These are phyloP conservation scores for Vitis hybrid DNA, from an alignment of 177 flowering plant genomes.

Conservation along the genomic window DNA sequence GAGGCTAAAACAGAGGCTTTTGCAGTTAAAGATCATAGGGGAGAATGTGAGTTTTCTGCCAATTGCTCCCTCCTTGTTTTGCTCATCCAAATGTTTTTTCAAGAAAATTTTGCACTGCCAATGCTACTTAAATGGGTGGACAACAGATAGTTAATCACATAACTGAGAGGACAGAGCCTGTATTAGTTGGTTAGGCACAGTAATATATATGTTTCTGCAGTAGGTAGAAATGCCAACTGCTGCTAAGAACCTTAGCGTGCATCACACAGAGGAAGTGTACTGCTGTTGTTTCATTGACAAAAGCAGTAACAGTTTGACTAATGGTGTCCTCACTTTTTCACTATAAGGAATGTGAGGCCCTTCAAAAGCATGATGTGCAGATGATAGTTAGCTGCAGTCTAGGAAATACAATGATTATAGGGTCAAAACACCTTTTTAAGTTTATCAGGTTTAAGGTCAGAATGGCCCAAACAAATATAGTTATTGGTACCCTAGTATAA, in stretches of 20 bases:
- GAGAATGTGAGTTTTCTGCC: constrained; percentile 44
- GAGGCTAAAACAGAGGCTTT: constrained; percentile 58
- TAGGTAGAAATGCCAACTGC: neutral
- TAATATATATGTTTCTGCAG: neutral
- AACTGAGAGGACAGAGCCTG: neutral
- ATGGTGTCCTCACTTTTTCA: too few species aligned
- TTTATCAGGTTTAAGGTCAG: neutral
- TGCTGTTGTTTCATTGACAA: neutral
- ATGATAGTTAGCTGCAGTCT: neutral
- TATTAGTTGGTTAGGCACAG: neutral
- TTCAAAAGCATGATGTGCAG: neutral
- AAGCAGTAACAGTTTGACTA: neutral
- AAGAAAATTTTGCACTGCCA: neutral
- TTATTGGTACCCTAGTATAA: neutral
- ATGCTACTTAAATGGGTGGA: neutral
- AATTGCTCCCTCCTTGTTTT: neutral
- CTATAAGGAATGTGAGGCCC: neutral
- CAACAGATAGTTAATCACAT: neutral
- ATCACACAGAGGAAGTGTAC: neutral
- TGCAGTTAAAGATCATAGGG: constrained; percentile 60
- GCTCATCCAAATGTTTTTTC: neutral
- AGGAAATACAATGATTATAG: neutral
- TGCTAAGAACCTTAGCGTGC: neutral
- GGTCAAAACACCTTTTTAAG: neutral
- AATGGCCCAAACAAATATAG: neutral